phyloP scores from a whole-genome alignment of 2,329 filamentous ascomycete species.

The Ramularia endophylla region DNA sequence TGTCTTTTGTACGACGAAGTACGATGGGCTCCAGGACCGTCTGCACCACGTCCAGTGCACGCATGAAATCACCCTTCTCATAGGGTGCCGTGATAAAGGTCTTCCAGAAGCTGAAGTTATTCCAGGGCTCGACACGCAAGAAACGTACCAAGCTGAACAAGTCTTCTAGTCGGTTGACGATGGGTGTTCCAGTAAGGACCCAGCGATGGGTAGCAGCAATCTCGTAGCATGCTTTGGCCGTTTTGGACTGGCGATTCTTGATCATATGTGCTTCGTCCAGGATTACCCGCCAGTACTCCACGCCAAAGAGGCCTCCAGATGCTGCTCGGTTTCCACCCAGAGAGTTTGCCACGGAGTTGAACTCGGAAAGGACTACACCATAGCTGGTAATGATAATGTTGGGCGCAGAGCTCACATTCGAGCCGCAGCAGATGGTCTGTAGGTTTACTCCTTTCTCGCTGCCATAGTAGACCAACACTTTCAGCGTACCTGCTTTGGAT shows the following conservation, averaged over 20 bases:
- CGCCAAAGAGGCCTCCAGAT: conserved; percentile 66
- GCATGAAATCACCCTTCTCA: conserved; percentile 88
- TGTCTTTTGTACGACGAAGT: conserved; percentile 90
- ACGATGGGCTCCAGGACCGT: conserved; percentile 96
- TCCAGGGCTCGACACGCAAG: conserved; percentile 92
- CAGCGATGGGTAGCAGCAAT: conserved; percentile 80
- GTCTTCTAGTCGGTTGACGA: conserved; percentile 93
- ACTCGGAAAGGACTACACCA: conserved; percentile 85
- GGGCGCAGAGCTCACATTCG: conserved; percentile 69
- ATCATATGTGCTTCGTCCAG: conserved; percentile 94
- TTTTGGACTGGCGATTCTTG: conserved; percentile 82
- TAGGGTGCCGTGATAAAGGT: conserved; percentile 98
- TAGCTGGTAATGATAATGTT: conserved; percentile 95
- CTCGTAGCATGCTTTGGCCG: conserved; percentile 90
- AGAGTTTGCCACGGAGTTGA: conserved; percentile 60
- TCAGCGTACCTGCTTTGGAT: conserved; percentile 75
- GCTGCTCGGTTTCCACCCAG: conserved; percentile 55
- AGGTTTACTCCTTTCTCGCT: conserved; percentile 75
- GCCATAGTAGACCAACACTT: conserved; percentile 86
- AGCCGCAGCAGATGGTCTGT: conserved; percentile 67
- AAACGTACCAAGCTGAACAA: conserved; percentile 91
- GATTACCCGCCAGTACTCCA: conserved; percentile 92
- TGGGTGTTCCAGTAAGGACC: conserved; percentile 91
- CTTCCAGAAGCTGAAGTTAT: conserved; percentile 98
- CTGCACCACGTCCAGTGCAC: conserved; percentile 92